Conservation (phyloP, 192 early-diverging fungal genomes). For the Dispira parvispora region DNA sequence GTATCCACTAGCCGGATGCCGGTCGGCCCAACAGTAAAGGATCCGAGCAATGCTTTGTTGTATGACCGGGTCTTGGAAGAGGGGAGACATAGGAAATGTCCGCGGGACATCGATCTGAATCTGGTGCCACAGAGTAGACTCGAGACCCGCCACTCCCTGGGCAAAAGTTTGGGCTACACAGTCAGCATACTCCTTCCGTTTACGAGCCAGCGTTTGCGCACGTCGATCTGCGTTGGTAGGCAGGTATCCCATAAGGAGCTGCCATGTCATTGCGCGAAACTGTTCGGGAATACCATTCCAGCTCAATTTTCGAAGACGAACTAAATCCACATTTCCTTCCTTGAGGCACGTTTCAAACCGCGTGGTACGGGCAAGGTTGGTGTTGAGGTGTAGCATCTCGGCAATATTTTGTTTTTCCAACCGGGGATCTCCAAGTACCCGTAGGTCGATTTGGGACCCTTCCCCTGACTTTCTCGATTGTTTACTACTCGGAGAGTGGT, state of each 20-base stretch:
- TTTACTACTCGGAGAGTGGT: neutral
- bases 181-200: conserved; percentile 88
- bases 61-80: conserved; percentile 67
- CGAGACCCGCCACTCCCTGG: conserved; percentile 56
- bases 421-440: conserved; percentile 1
- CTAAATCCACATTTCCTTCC: conserved; percentile 50
- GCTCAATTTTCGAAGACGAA: conserved; percentile 57
- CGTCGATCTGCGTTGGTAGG: conserved; percentile 78
- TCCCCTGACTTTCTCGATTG: neutral
- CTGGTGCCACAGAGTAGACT: conserved; percentile 85
- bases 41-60: conserved; percentile 83
- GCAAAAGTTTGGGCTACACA: conserved; percentile 67
- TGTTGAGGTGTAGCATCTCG: conserved; percentile 9
- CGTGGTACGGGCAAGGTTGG: conserved; percentile 1
- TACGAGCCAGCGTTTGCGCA: conserved; percentile 63
- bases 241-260: conserved; percentile 82
- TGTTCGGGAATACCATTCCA: conserved; percentile 88
- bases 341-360: neutral
- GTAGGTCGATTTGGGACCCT: neutral
- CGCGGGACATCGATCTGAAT: conserved; percentile 91
- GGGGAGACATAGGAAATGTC: conserved; percentile 66
- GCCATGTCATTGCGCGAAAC: conserved; percentile 80
- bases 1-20: conserved; percentile 97
- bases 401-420: conserved; percentile 3
- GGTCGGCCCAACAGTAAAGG: conserved; percentile 91